A percentile compares a stretch with the other conserved stretches of the same genome.
These are phyloP conservation scores for Rhizoclosmatium sp. DNA, from an alignment of 192 early-diverging fungal genomes.

Conservation along the genomic window DNA sequence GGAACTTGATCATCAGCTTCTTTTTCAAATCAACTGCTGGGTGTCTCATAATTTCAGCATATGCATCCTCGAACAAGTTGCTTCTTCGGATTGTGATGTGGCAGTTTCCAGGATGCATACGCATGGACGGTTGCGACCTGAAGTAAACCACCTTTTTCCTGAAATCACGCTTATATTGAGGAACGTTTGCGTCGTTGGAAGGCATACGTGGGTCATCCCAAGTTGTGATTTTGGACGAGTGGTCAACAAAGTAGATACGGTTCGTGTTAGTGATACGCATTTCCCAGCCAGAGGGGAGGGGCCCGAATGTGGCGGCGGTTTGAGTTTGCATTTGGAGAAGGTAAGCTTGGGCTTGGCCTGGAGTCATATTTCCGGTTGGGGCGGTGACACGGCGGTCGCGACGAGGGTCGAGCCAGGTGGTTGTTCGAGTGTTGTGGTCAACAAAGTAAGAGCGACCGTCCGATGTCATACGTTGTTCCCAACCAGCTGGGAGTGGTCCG, in stretches of 20 bases:
- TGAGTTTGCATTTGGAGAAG: slow-evolving; percentile 71
- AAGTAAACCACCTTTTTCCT: slow-evolving; percentile 97
- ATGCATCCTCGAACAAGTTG: slow-evolving; percentile 95
- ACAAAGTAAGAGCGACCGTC: slow-evolving; percentile 96
- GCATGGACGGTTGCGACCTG: slow-evolving; percentile 89
- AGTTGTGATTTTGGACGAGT: slow-evolving; percentile 96
- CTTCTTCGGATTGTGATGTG: slow-evolving; percentile 91
- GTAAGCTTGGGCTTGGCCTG: slow-evolving; percentile 56
- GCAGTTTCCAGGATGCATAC: slow-evolving; percentile 84
- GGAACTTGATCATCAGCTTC: slow-evolving; percentile 98
- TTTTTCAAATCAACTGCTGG: slow-evolving; percentile 91
- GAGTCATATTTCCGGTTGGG: slow-evolving; percentile 58
- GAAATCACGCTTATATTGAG: slow-evolving; percentile 99
- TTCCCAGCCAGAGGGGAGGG: slow-evolving; percentile 97
- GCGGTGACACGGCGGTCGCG: slow-evolving; percentile 59
- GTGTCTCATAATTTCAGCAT: slow-evolving; percentile 94
- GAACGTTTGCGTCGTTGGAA: slow-evolving; percentile 78
- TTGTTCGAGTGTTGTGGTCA: slow-evolving; percentile 97
- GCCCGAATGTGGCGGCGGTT: slow-evolving; percentile 78
- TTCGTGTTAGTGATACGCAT: slow-evolving; percentile 96
- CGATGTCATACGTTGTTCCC: slow-evolving; percentile 56
- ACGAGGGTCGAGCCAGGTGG: slow-evolving; percentile 91
- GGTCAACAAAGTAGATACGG: slow-evolving; percentile 97
- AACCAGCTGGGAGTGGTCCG: slow-evolving; percentile 81
- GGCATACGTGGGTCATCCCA: slow-evolving; percentile 87